Evolutionary conservation across 2,329 filamentous ascomycete genomes (phyloP).

Genomic region (Fusarium sp.): DNA sequence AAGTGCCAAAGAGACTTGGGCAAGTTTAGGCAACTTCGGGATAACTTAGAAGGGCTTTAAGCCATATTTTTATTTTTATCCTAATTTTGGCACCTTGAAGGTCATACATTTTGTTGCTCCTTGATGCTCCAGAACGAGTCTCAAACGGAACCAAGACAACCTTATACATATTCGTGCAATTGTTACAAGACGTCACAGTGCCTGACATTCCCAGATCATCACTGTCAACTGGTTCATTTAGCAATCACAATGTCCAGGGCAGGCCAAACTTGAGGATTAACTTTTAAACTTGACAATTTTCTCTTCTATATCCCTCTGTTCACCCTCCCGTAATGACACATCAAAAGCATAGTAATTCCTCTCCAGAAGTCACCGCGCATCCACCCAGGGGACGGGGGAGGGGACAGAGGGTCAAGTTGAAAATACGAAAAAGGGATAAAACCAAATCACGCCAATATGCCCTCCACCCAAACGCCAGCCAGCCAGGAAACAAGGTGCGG

Average conservation of each 20-base stretch:
- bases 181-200: neutral
- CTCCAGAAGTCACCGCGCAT: conserved; percentile 19
- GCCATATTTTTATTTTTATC: too few species aligned
- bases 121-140: neutral
- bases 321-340: conserved; percentile 21
- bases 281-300: conserved; percentile 38
- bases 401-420: conserved; percentile 33
- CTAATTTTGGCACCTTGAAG: too few species aligned
- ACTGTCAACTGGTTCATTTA: neutral
- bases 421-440: conserved; percentile 42
- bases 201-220: neutral
- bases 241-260: conserved; percentile 3
- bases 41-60: neutral
- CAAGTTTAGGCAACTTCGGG: neutral
- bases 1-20: neutral
- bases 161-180: neutral
- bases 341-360: conserved; percentile 4
- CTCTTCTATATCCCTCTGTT: conserved; percentile 32
- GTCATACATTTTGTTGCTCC: neutral
- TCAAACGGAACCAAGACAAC: neutral
- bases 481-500: conserved; percentile 43
- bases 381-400: conserved; percentile 9
- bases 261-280: conserved; percentile 19
- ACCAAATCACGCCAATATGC: conserved; percentile 48
- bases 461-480: conserved; percentile 49